Base-by-base conservation (phyloP, 208 protist species). In the Leishmania mexicana region DNA sequence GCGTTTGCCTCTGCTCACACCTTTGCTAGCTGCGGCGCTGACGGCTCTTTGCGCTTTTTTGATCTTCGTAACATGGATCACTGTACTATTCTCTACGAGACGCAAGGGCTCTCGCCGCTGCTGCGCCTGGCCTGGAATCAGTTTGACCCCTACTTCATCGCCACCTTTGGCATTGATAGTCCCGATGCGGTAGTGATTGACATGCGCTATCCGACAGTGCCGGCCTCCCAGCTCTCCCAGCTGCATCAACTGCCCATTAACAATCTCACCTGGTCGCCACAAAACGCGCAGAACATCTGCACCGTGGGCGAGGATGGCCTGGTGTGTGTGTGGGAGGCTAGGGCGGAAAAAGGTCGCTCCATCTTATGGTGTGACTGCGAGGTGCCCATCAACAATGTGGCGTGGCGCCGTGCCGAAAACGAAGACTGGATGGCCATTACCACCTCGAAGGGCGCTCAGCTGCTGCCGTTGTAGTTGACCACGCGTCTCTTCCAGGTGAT, bases 51-150 rank as follows among this genome's bases (percentile, higher is more conserved):
- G 1, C 96, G 99, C 73, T 93, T 99, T 85, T 99, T 99, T 90
- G 99, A 99, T 87, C 86, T 99, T 60, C 88, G 99, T 60, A 91
- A 90, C 81, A 96, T 99, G 79, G 99, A 99, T 76, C 99, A 99
- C 89, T 99, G 95, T 38, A 99, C 98, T 0, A 99, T 99, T 85
- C 92, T 99, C 31, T 99, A 99, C 81, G 99, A 99, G 85, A 98
- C 92, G 15, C 81, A 80, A 3, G 89, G 97, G 1, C 87, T 98
- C 4, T 91, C 88, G 38, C 98, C 99, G 21, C 90, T 99, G 24
- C 89, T 99, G 15, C 92, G 99, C 10, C 86, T 99, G 10, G 94
- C 92, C 49, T 99, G 99, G 98, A 99, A 99, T 85, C 98, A 99
- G 78, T 94, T 99, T 72, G 99, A 99, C 81, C 85, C 91, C 28